Conservation (phyloP, 2,329 filamentous ascomycete genomes). For the Sporothrix pallida region DNA sequence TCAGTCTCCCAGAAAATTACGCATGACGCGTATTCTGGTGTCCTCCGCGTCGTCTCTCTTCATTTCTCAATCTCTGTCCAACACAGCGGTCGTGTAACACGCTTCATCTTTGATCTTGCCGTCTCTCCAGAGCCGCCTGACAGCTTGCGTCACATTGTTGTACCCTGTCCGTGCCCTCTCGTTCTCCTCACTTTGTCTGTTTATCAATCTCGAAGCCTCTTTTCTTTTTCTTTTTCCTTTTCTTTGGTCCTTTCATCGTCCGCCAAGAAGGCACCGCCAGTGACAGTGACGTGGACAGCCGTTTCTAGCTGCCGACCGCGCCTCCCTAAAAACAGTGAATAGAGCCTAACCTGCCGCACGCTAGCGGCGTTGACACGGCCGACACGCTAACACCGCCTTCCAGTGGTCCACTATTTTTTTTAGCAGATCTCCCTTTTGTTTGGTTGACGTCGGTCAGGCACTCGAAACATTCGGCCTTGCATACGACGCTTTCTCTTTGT, state of each 20-base stretch:
- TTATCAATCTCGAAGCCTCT: not conserved
- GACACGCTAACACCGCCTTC: not conserved
- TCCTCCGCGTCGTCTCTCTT: not conserved
- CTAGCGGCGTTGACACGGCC: too few species aligned
- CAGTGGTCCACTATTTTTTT: constrained; percentile 7
- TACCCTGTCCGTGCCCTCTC: too few species aligned
- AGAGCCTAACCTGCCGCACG: not conserved
- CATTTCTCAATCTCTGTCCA: not conserved
- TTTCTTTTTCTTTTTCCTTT: constrained; percentile 2
- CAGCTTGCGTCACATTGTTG: constrained; percentile 12
- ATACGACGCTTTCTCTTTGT: not conserved
- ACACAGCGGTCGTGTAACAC: too few species aligned
- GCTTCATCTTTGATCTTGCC: not conserved
- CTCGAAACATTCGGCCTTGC: not conserved
- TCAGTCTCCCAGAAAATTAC: not conserved
- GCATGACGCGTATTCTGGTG: constrained; percentile 11
- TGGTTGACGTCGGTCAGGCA: not conserved
- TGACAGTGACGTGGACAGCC: constrained; percentile 24
- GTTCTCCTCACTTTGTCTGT: not conserved
- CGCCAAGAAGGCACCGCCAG: constrained; percentile 17
- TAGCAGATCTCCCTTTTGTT: not conserved
- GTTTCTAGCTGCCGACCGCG: constrained; percentile 9
- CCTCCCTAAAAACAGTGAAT: not conserved
- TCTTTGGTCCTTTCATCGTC: not conserved
- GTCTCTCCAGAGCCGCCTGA: not conserved